Base-by-base conservation (phyloP, 768 basidiomycete genomes). In the Rubroboletus satanas region DNA sequence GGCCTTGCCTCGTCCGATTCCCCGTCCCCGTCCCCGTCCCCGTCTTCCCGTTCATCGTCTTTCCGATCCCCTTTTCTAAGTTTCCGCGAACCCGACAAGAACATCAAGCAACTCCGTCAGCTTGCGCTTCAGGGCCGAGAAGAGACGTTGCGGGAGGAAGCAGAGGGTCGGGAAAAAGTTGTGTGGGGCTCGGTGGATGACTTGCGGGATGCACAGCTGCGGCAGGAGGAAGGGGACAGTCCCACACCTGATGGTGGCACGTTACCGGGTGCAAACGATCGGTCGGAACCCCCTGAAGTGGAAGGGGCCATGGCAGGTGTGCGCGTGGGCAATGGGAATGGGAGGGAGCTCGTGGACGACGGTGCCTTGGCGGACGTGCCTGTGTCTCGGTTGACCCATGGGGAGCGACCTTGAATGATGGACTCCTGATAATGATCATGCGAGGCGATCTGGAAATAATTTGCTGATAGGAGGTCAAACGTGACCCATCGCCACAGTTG, bases 121-220 rank as follows among this genome's bases (percentile, higher is more conserved):
- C 59, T 86, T 28, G 78, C 85, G 7, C 66, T 74, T 31, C 64
- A 71, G 17, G 85, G 84, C 0, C 71, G 74, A 26, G 58, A 67
- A 44, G 72, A 80, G 43, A 75, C 75, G 4, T 62, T 74, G 47
- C 61, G 67, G n/a, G 54, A 75, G 50, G 66, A 66, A 35, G 73
- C 78, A 31, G 71, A 65, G 43, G 81, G 79, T 0, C 74, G 69
- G 62, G 75, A 74, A 29, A 82, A 79, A 65, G 68, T 81, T 56
- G 77, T 81, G 21, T 74, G 69, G 66, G 71, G 72, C 0, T 47
- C 26, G 18, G 59, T 49, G n/a, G 55, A 59, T 15, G 32, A 44
- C 0, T 49, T 17, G 51, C 33, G 44, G 5, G 56, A 55, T 14
- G 36, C 9, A 7, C 38, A 26, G 33, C 7, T 28, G 45, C 29